A percentile compares a stretch with the other conserved stretches of the same genome.
Conservation (phyloP, 441 rosid species). For the Sinapis alba region DNA sequence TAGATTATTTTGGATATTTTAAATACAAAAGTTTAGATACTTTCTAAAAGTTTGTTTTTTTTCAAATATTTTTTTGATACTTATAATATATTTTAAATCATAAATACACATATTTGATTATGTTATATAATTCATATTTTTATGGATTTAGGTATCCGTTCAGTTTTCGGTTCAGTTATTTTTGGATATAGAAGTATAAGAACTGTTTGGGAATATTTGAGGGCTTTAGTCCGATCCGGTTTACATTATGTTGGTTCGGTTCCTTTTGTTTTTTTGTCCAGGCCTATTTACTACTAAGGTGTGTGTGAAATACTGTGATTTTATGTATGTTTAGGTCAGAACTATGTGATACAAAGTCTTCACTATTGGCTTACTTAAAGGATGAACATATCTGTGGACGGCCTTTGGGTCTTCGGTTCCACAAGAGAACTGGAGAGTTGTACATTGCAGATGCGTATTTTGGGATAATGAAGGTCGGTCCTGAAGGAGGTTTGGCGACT, state of each 20-base stretch:
- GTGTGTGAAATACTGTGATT: neutral
- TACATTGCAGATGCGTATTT: conserved; percentile 93
- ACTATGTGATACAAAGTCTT: conserved; percentile 65
- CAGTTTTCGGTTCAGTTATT: neutral
- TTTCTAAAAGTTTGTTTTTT: no score
- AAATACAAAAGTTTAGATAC: no score
- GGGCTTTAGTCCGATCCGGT: no score
- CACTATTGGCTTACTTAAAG: conserved; percentile 58
- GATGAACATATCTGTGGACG: conserved; percentile 90
- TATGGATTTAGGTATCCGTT: neutral
- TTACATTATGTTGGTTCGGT: neutral
- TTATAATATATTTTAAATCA: neutral
- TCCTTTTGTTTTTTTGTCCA: neutral
- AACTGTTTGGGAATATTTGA: no score
- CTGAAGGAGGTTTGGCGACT: conserved; percentile 87
- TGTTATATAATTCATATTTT: neutral
- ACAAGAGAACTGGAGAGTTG: conserved; percentile 76
- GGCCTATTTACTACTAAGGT: neutral
- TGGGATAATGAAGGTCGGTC: conserved; percentile 88
- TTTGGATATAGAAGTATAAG: no score
- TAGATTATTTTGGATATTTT: neutral
- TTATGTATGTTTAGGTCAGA: conserved; percentile 61
- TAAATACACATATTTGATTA: no score
- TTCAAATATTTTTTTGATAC: no score
- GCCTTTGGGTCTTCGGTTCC: conserved; percentile 84